Evolutionary conservation across 2,329 filamentous ascomycete genomes (phyloP).

Genomic region (Colletotrichum viniferum): DNA sequence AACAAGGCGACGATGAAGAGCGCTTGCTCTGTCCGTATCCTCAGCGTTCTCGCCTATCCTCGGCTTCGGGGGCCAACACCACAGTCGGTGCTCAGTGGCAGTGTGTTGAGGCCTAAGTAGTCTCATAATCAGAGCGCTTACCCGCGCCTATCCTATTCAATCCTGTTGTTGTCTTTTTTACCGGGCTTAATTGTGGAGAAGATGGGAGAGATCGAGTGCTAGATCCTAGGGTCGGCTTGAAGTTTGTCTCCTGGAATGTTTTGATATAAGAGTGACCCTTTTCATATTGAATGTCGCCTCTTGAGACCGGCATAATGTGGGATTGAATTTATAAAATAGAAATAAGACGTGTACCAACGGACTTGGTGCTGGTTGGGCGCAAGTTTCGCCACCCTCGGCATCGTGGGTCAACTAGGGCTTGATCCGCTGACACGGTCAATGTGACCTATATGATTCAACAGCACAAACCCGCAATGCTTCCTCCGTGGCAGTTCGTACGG

Average conservation of each 20-base stretch:
- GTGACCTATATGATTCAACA: neutral
- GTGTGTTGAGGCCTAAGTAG: neutral
- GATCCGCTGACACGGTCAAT: neutral
- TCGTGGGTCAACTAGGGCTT: neutral
- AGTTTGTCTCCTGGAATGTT: neutral
- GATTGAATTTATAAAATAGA: neutral
- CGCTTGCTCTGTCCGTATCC: neutral
- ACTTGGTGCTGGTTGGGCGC: neutral
- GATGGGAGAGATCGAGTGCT: neutral
- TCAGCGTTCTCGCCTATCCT: neutral
- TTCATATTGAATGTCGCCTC: fast-evolving
- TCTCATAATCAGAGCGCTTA: neutral
- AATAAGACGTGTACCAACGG: neutral
- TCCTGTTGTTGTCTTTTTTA: fast-evolving
- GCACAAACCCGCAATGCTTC: neutral
- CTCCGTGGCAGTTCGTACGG: neutral
- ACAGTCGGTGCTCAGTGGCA: neutral
- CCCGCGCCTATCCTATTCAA: fast-evolving
- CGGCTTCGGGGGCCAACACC: neutral
- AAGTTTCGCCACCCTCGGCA: neutral
- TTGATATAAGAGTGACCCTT: neutral
- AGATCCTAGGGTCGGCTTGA: neutral
- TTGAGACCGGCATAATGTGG: neutral
- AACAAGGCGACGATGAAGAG: neutral
- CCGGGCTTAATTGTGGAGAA: fast-evolving